Percentiles rank a stretch among this genome's conserved stretches.
Conservation (phyloP, 2,329 filamentous ascomycete genomes). For the Lizonia empirigonia region DNA sequence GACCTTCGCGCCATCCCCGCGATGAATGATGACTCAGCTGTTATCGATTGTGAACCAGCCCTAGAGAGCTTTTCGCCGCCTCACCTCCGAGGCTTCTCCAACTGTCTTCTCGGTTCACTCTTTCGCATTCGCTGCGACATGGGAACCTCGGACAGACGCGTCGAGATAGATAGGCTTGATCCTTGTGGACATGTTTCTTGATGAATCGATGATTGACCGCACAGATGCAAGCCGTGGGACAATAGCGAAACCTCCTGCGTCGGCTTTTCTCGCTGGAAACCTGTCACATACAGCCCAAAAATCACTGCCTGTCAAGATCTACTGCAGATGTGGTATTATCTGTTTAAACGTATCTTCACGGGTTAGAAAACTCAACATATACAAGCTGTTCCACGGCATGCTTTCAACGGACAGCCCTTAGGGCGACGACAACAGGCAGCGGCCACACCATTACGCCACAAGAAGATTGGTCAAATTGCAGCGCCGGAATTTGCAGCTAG, state of each 20-base stretch:
- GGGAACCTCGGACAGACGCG: neutral
- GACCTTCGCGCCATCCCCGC: conserved; percentile 17
- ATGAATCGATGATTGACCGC: neutral
- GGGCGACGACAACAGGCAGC: too few species aligned
- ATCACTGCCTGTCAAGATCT: neutral
- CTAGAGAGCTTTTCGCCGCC: neutral
- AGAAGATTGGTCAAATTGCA: neutral
- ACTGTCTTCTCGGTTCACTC: too few species aligned
- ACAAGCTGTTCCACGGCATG: neutral
- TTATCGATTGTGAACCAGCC: neutral
- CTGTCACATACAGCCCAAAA: neutral
- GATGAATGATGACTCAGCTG: conserved; percentile 17
- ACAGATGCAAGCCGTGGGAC: neutral
- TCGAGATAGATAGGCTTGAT: neutral
- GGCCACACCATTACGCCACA: too few species aligned
- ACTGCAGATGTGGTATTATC: neutral
- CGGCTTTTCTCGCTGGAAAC: too few species aligned
- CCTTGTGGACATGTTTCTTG: neutral
- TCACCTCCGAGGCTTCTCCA: conserved; percentile 2
- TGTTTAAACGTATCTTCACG: neutral
- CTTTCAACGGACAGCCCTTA: too few species aligned
- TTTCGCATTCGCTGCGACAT: neutral
- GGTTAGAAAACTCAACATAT: neutral
- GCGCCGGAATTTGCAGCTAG: neutral
- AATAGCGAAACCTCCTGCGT: neutral